phyloP scores from a whole-genome alignment of 257 asterid genomes.

The Osmanthus fragrans region DNA sequence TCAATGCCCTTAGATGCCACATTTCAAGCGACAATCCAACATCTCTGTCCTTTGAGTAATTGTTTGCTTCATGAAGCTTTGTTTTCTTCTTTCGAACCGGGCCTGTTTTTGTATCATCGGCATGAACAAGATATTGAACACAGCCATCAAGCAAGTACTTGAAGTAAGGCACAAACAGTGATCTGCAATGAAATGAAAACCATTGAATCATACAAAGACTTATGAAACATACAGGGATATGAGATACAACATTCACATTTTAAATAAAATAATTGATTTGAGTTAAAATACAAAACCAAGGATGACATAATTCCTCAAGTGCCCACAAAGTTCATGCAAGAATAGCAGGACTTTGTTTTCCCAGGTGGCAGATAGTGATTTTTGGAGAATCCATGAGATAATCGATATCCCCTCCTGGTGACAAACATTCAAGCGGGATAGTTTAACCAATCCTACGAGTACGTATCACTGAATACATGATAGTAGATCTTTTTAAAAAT shows the following conservation, averaged over 20 bases:
- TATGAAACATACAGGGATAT: not conserved
- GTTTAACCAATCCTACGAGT: not conserved
- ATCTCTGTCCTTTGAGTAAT: conserved; percentile 38
- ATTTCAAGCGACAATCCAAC: conserved; percentile 40
- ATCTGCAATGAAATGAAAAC: conserved; percentile 44
- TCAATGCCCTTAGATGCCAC: conserved; percentile 81
- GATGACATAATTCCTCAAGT: not conserved
- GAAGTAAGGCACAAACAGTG: conserved; percentile 85
- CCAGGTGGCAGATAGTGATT: not conserved
- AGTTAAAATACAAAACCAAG: not conserved
- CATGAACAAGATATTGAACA: conserved; percentile 55
- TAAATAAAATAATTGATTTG: not conserved
- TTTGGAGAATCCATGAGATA: not conserved
- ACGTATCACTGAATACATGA: not conserved
- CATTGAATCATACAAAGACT: not conserved
- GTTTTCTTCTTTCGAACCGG: conserved; percentile 61
- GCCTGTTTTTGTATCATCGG: conserved; percentile 35
- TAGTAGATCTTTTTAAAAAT: not conserved
- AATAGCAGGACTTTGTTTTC: not conserved
- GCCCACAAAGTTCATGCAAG: not conserved
- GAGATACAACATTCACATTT: not conserved
- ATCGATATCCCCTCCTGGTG: not conserved
- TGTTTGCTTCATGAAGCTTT: conserved; percentile 42
- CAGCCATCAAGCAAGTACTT: conserved; percentile 80
- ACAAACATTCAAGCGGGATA: not conserved